Conservation (phyloP, 2,329 filamentous ascomycete species). For the Bipolaris victoriae region DNA sequence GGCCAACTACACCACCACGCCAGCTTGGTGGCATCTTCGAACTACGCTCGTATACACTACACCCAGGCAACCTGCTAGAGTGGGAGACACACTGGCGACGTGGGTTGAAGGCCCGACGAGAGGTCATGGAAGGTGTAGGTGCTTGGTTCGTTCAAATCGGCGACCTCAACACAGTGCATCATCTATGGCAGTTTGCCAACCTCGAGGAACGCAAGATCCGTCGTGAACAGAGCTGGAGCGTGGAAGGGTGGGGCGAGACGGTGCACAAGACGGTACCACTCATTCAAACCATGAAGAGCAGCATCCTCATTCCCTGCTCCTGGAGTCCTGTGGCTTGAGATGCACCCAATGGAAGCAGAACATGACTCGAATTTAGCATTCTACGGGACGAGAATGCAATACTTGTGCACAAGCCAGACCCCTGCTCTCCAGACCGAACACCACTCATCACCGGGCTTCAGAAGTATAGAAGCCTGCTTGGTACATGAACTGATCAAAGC, state of each 20-base stretch:
- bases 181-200: conserved; percentile 98
- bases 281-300: conserved; percentile 95
- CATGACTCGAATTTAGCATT: background rate
- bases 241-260: conserved; percentile 95
- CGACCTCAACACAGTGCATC: conserved; percentile 95
- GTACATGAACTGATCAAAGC: background rate
- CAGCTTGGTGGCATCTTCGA: conserved; percentile 93
- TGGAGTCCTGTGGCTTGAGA: conserved; percentile 88
- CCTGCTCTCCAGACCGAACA: background rate
- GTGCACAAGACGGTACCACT: conserved; percentile 98
- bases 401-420: background rate
- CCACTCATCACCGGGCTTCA: background rate
- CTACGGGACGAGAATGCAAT: background rate
- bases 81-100: conserved; percentile 99
- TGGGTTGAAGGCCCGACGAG: conserved; percentile 84
- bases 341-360: background rate
- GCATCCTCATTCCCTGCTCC: conserved; percentile 90
- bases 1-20: conserved; percentile 92
- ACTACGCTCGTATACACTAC: conserved; percentile 92
- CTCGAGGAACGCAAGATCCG: conserved; percentile 89
- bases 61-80: conserved; percentile 93
- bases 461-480: conserved; percentile 2
- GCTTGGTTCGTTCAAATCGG: conserved; percentile 99
- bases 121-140: conserved; percentile 98
- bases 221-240: conserved; percentile 92